These are phyloP conservation scores for Paraleonurus japonicus DNA, from an alignment of 257 asterid species.

Conservation along the genomic window DNA sequence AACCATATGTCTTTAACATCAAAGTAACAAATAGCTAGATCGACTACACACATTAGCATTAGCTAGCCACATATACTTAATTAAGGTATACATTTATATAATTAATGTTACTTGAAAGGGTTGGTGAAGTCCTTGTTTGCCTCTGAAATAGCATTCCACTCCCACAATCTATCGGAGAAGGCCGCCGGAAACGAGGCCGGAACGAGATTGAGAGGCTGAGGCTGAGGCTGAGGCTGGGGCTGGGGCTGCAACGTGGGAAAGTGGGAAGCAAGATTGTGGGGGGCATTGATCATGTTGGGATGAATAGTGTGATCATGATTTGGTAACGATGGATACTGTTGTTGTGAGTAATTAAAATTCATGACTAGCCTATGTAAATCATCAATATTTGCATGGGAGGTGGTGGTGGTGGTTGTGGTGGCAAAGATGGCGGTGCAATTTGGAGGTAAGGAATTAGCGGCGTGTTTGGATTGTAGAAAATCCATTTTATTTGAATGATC, in stretches of 20 bases:
- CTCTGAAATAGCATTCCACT: conserved; percentile 53
- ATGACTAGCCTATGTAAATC: conserved; percentile 66
- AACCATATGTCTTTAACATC: background rate
- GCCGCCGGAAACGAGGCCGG: conserved; percentile 39
- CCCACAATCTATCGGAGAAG: conserved; percentile 66
- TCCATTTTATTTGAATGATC: background rate
- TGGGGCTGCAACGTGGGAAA: conserved; percentile 35
- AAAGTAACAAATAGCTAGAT: background rate
- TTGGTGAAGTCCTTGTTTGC: conserved; percentile 31
- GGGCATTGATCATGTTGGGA: conserved; percentile 22
- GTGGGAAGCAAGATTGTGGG: conserved; percentile 31
- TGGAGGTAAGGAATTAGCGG: background rate
- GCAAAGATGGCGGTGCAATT: conserved; percentile 23
- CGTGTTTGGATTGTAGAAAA: background rate
- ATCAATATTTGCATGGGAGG: conserved; percentile 27
- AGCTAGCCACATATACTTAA: conserved; percentile 9
- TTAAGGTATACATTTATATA: background rate
- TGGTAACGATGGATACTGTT: background rate
- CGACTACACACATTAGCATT: conserved; percentile 11
- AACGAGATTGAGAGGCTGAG: conserved; percentile 7
- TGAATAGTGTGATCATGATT: conserved; percentile 7
- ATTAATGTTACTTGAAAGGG: conserved; percentile 33
- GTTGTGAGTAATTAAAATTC: conserved; percentile 32
- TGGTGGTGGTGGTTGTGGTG: background rate
- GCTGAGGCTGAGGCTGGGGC: background rate